Conservation (phyloP, 1,139 yeast genomes). For the Kodamaea sp. region DNA sequence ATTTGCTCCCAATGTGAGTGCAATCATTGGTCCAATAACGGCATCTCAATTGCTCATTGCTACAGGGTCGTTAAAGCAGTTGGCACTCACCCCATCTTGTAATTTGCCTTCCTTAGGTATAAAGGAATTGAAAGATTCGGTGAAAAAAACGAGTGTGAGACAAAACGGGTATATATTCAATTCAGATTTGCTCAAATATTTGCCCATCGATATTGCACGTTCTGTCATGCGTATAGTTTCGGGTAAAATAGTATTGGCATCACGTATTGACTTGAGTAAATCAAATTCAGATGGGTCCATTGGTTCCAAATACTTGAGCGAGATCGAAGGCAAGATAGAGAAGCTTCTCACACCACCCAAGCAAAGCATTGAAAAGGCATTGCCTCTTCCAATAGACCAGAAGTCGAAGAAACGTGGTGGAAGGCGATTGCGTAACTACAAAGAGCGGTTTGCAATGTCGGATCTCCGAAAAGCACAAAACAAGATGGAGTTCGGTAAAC, state of each 20-base stretch:
- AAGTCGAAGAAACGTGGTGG: slow-evolving; percentile 89
- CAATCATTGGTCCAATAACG: slow-evolving; percentile 66
- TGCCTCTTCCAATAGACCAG: slow-evolving; percentile 78
- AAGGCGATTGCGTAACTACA: slow-evolving; percentile 68
- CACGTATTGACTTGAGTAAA: slow-evolving; percentile 65
- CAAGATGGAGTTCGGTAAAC: slow-evolving; percentile 75
- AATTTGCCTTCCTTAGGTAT: slow-evolving; percentile 80
- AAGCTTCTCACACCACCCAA: slow-evolving; percentile 80
- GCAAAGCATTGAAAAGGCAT: slow-evolving; percentile 61
- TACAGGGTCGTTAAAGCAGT: slow-evolving; percentile 66
- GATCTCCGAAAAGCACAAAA: slow-evolving; percentile 82
- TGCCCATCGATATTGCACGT: slow-evolving; percentile 57
- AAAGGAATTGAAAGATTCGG: slow-evolving; percentile 44
- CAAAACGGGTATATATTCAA: slow-evolving; percentile 65
- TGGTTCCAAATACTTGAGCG: slow-evolving; percentile 59
- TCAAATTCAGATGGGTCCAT: slow-evolving; percentile 47
- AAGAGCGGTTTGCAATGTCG: slow-evolving; percentile 76
- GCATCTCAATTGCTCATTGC: slow-evolving; percentile 72
- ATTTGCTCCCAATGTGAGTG: slow-evolving; percentile 79
- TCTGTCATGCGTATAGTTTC: slow-evolving; percentile 78
- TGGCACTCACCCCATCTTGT: slow-evolving; percentile 76
- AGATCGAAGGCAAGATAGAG: slow-evolving; percentile 61
- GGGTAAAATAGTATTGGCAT: slow-evolving; percentile 78
- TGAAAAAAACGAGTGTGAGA: slow-evolving; percentile 35
- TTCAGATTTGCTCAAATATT: slow-evolving; percentile 48